These are phyloP conservation scores for Capronia epimyces DNA, from an alignment of 2,329 filamentous ascomycete genomes.

Conservation along the genomic window DNA sequence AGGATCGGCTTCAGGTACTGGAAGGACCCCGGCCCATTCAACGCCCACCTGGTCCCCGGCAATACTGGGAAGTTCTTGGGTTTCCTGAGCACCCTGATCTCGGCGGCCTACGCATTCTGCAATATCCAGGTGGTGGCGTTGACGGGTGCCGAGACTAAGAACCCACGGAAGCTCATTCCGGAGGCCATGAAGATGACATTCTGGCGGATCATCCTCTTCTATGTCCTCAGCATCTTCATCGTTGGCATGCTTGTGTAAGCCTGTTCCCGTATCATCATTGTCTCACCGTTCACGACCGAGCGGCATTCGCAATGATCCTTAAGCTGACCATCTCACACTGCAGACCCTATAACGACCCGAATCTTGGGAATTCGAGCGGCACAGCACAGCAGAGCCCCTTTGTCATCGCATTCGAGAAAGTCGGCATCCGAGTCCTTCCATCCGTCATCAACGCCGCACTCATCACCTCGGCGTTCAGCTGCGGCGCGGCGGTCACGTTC, in stretches of 20 bases:
- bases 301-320: no score
- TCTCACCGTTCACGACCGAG: slow-evolving; percentile 28
- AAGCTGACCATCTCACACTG: no score
- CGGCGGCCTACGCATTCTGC: slow-evolving; percentile 36
- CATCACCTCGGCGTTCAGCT: slow-evolving; percentile 60
- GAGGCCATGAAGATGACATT: slow-evolving; percentile 53
- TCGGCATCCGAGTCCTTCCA: slow-evolving; percentile 51
- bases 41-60: no score
- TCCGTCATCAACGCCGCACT: slow-evolving; percentile 72
- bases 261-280: slow-evolving; percentile 29
- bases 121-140: slow-evolving; percentile 50
- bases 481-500: slow-evolving; percentile 53
- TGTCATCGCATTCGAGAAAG: slow-evolving; percentile 44
- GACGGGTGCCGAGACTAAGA: slow-evolving; percentile 51
- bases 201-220: slow-evolving; percentile 53
- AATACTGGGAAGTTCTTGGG: slow-evolving; percentile 51
- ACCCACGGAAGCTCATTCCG: slow-evolving; percentile 50
- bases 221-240: slow-evolving; percentile 37
- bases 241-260: slow-evolving; percentile 35
- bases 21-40: no score
- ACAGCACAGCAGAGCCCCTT: slow-evolving; percentile 47
- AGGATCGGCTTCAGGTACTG: no score
- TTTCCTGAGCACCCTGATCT: slow-evolving; percentile 39
- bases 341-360: no score
- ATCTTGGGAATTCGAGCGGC: no score